phyloP scores from a whole-genome alignment of 768 basidiomycete species.

The Rhizopogon rudus region DNA sequence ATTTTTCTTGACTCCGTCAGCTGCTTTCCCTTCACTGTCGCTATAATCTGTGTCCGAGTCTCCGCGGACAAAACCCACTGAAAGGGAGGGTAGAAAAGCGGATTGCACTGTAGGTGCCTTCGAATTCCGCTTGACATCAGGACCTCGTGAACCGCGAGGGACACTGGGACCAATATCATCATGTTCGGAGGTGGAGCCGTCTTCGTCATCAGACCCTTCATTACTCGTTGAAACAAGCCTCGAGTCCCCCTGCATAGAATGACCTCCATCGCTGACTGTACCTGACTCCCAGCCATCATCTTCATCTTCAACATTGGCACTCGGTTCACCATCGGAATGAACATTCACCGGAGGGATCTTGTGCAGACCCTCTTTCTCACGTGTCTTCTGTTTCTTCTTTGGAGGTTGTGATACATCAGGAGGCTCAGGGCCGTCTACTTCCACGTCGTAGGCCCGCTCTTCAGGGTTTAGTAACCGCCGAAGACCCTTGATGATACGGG shows the following conservation, averaged over 20 bases:
- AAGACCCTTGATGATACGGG: constrained; percentile 45
- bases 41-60: constrained; percentile 76
- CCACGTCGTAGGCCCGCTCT: not conserved
- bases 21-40: constrained; percentile 53
- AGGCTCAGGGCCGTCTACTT: constrained; percentile 12
- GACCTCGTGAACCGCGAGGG: constrained; percentile 10
- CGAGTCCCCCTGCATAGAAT: constrained; percentile 22
- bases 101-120: constrained; percentile 28
- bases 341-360: constrained; percentile 7
- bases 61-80: constrained; percentile 80
- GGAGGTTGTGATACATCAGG: constrained; percentile 1
- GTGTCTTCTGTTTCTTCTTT: constrained; percentile 11
- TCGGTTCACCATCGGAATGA: constrained; percentile 6
- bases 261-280: constrained; percentile 28
- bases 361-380: not conserved
- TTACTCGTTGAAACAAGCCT: constrained; percentile 35
- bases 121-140: constrained; percentile 8
- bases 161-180: constrained; percentile 11
- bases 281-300: constrained; percentile 40
- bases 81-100: constrained; percentile 84
- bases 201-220: constrained; percentile 23
- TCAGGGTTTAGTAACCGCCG: constrained; percentile 34
- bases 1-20: constrained; percentile 69
- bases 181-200: constrained; percentile 30
- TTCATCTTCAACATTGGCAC: constrained; percentile 22